Evolutionary conservation across 2,329 filamentous ascomycete genomes (phyloP), one percentile per base, ranked within the genome.

Genomic region (Fusarium beomiforme): DNA sequence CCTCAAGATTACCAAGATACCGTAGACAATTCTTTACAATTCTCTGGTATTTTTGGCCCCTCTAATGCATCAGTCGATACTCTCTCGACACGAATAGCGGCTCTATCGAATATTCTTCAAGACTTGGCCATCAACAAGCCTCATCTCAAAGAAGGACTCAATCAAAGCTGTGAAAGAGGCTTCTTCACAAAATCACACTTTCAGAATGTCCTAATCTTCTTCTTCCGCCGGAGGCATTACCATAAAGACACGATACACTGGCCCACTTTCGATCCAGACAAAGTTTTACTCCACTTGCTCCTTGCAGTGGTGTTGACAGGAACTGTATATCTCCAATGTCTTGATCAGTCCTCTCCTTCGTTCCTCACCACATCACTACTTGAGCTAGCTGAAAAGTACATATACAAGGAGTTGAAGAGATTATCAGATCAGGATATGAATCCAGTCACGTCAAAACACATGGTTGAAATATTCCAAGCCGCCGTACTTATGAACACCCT

Each of bases 231-330:
- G 3, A 34, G 71, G 7, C 56, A 72, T 14, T 74, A 69, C 1
- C 69, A 59, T 6, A 57, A 42, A 4, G 34, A 55, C 2, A 44
- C 49, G 0, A 59, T 74, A 8, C 71, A 73, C 23, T 73, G 71
- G 71, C 61, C 71, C 9, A 67, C 71, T 8, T 73, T 73, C 14
- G 44, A 67, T 8, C 65, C 70, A 2, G 56, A 72, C 5, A 50
- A 39, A 6, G 44, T 51, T 6, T 23, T 47, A n/a, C 49, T 56
- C 3, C 71, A 66, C 9, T 12, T 74, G 2, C 26, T 74, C 1
- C 37, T 73, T 1, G 65, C 58, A 2, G 44, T 58, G 5, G 23
- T 56, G 0, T 10, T 73, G 3, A 56, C 56, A 0, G 71, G 71
- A 2, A 59, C 71, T 11, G 29, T 51, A 6, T 69, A 63, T 10